Evolutionary conservation across 768 basidiomycete genomes (phyloP), one percentile per base, ranked within the genome.

Genomic region (Lactarius psammicola): DNA sequence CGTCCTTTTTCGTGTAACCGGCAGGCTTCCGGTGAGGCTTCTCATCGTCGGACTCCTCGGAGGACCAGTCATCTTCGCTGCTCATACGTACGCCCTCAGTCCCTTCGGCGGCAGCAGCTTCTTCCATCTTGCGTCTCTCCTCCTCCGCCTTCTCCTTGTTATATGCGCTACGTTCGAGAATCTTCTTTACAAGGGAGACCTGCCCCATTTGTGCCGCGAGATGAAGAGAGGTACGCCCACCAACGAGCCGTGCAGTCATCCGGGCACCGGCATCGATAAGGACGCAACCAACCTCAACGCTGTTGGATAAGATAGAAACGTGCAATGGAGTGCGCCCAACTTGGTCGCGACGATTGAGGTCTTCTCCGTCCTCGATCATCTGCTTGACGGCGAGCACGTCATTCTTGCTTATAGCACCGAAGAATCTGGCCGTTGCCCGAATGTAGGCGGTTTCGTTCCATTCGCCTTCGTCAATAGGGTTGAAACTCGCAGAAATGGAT

Each of bases 361-460:
- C 82, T 62, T 79, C 74, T 6, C 75, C 79, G 3, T 79, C 78
- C 57, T 77, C 70, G 63, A 85, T 74, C 65, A 84, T 73, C 15
- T 73, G 69, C 10, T 74, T 69, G 18, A 86, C 80, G 0, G 74
- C 68, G 4, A 73, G 72, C 0, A 76, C 75, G 68, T 88, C 82
- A 53, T 77, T 74, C 2, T 77, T 70, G 2, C 78, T 80, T 64
- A 88, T 84, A 23, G 83, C 83, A 13, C 75, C 71, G 75, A 87
- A 87, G 63, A 88, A 81, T 64, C 80, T 78, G 63, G 84, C 82
- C 0, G 80, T 79, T 13, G 78, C 78, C 11, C 81, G 83, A 66
- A 86, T 78, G 72, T 87, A 88, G 13, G 83, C 85, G 67, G 85
- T 82, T 38, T 78, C 84, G 63, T 81, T 80, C 87, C 87, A 88